These are phyloP conservation scores for Arabidopsis suecica DNA, from an alignment of 345 rosid genomes.

Conservation along the genomic window DNA sequence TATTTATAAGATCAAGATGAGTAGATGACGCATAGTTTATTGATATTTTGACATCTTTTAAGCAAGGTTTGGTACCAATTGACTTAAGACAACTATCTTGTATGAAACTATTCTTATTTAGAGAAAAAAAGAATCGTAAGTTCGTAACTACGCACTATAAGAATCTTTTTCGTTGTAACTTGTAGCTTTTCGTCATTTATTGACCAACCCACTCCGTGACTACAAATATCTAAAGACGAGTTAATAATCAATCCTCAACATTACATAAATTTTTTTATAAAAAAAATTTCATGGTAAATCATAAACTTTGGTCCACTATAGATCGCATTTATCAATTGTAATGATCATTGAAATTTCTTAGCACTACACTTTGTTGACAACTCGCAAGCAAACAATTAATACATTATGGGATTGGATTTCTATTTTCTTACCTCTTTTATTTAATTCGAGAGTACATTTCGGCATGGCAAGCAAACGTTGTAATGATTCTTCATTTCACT, in stretches of 20 bases:
- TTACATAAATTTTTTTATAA: too few species aligned
- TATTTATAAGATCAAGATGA: conserved; percentile 6
- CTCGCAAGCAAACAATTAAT: not conserved
- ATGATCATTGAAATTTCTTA: not conserved
- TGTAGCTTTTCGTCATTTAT: conserved; percentile 35
- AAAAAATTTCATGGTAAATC: conserved; percentile 9
- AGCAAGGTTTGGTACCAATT: conserved; percentile 24
- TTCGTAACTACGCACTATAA: conserved; percentile 25
- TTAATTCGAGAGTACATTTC: not conserved
- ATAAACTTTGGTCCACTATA: conserved; percentile 1
- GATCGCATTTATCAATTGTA: conserved; percentile 15
- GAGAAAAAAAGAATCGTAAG: conserved; percentile 18
- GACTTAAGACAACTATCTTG: conserved; percentile 10
- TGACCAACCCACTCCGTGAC: conserved; percentile 34
- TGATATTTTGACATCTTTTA: conserved; percentile 14
- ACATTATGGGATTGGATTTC: too few species aligned
- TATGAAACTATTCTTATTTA: not conserved
- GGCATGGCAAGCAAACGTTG: not conserved
- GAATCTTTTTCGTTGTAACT: conserved; percentile 7
- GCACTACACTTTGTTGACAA: not conserved
- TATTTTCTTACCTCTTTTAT: too few species aligned
- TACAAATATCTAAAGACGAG: conserved; percentile 20
- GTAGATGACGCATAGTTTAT: not conserved
- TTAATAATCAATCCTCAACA: conserved; percentile 8
- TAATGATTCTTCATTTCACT: not conserved